Conservation (phyloP, 2,329 filamentous ascomycete species). For the Cladosporium sp. region DNA sequence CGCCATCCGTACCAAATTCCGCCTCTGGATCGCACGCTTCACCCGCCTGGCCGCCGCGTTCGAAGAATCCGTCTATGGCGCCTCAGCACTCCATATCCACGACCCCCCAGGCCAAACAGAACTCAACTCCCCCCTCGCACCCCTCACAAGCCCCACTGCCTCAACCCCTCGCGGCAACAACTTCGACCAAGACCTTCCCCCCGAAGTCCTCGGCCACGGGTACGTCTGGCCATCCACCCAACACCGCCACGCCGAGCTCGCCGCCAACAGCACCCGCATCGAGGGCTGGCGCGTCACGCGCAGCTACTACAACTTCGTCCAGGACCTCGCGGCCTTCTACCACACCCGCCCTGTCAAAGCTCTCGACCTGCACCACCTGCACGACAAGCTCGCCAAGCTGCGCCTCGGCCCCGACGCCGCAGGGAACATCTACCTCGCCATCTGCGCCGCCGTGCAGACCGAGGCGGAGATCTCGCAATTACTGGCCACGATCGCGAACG, state of each 20-base stretch:
- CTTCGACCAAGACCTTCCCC: constrained; percentile 23
- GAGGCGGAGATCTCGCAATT: constrained; percentile 77
- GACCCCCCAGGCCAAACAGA: constrained; percentile 69
- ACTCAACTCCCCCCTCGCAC: constrained; percentile 64
- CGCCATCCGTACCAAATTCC: constrained; percentile 87
- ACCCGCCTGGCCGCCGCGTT: constrained; percentile 90
- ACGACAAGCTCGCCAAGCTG: constrained; percentile 83
- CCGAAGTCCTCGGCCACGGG: constrained; percentile 66
- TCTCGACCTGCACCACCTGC: constrained; percentile 87
- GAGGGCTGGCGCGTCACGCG: constrained; percentile 96
- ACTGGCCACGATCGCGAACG: constrained; percentile 35
- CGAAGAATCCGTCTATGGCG: constrained; percentile 92
- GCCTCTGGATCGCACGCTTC: constrained; percentile 92
- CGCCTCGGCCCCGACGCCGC: constrained; percentile 74
- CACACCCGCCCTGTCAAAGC: constrained; percentile 62
- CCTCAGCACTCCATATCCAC: constrained; percentile 78
- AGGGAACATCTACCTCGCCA: constrained; percentile 79
- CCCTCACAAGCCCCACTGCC: constrained; percentile 20
- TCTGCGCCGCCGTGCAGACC: constrained; percentile 61
- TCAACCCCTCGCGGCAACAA: not conserved
- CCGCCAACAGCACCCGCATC: constrained; percentile 87
- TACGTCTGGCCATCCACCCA: constrained; percentile 91
- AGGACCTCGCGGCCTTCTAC: constrained; percentile 39
- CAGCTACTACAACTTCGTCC: constrained; percentile 91
- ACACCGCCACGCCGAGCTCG: constrained; percentile 79